Evolutionary conservation across 106 monocot species (phyloP), one percentile per base, ranked within the genome.

Genomic region (Posidonia australis): DNA sequence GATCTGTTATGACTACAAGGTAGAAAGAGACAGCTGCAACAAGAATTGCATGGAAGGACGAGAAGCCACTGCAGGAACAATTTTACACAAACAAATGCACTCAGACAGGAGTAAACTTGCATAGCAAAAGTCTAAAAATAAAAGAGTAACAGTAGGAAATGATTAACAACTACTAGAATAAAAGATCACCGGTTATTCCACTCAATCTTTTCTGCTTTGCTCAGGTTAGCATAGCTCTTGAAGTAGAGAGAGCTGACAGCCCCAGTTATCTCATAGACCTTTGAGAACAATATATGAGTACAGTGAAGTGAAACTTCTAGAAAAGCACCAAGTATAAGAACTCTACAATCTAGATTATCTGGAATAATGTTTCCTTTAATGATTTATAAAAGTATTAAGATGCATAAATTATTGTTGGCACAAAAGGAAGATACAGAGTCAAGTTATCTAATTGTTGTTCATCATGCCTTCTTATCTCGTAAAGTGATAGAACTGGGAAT

Each of bases 41-140:
- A 60, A 89, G 25, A 57, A 89, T 61, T 52, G 93, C 82, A 86
- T 93, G 93, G 57, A 89, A 82, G 28, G 93, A 86, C 16, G 93
- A 93, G 70, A 93, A 89, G 7, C 86, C 81, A 68, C 93, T 93
- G 77, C 66, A 72, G 20, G 27, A 19, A 63, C n/a, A 70, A 64
- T 65, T 58, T 43, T 24, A 46, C 46, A 58, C 28, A 67, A n/a
- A 71, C 47, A 67, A 57, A 43, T 45, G 30, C 7, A 47, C n/a
- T 54, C 5, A 54, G 19, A 54, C 53, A 1, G 21, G 23, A 24
- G n/a, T 22, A 54, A 20, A 54, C 53, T 2, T 24, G 53, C 0
- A 54, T 22, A 22, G 23, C 53, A 53, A 53, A 21, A 53, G 23
- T 53, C 23, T 43, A 51, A 51, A 9, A 24, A 58, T 14, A 22